Conservation (phyloP, 2,329 filamentous ascomycete species). For the Exophiala calicioides region DNA sequence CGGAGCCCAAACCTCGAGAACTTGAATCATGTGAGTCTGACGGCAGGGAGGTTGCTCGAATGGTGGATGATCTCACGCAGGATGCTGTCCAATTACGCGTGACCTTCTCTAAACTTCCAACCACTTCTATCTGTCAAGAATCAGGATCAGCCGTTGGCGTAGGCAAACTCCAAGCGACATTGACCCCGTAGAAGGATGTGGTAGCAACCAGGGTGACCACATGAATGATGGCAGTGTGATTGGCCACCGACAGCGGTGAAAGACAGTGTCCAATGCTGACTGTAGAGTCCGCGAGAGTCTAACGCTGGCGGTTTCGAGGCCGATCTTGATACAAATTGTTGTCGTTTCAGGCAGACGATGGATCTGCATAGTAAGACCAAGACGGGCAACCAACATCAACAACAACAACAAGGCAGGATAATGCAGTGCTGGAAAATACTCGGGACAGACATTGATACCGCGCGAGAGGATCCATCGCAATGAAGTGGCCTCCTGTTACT, state of each 20-base stretch:
- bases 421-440: constrained; percentile 22
- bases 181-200: constrained; percentile 1
- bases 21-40: no score
- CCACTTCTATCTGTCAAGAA: constrained; percentile 4
- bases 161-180: constrained; percentile 10
- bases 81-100: neutral
- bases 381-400: no score
- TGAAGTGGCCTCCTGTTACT: constrained; percentile 7
- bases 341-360: constrained; percentile 20
- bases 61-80: no score
- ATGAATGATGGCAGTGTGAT: constrained; percentile 21
- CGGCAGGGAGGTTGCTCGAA: no score
- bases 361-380: no score
- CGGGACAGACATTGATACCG: neutral
- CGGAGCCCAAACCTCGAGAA: no score
- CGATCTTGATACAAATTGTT: constrained; percentile 15
- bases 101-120: constrained; percentile 1
- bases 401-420: neutral
- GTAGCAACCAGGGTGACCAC: constrained; percentile 12
- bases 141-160: constrained; percentile 5
- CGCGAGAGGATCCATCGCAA: neutral
- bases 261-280: constrained; percentile 19
- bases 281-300: constrained; percentile 3
- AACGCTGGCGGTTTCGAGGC: constrained; percentile 21
- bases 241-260: constrained; percentile 8